These are phyloP conservation scores for Fusarium tjaetaba DNA, from an alignment of 2,329 filamentous ascomycete species.

Conservation along the genomic window DNA sequence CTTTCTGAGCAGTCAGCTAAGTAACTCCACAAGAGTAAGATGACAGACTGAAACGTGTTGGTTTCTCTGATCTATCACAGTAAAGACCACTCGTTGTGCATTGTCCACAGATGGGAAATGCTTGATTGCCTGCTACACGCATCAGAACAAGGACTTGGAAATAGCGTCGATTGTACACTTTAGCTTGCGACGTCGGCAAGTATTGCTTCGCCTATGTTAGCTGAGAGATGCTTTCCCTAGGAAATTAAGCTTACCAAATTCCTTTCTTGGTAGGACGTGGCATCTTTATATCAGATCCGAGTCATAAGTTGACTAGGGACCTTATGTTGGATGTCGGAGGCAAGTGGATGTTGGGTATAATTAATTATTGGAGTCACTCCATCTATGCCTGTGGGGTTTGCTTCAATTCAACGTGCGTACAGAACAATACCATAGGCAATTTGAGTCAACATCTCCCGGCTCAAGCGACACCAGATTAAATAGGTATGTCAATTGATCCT, in stretches of 20 bases:
- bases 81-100: conserved; percentile 47
- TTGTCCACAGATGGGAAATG: conserved; percentile 46
- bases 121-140: conserved; percentile 44
- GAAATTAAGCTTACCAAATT: conserved; percentile 16
- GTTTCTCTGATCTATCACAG: conserved; percentile 47
- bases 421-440: too few relatives aligned
- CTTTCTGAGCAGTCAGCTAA: neutral
- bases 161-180: conserved; percentile 42
- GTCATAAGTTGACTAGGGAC: too few relatives aligned
- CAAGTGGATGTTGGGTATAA: neutral
- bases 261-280: conserved; percentile 37
- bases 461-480: neutral
- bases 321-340: neutral
- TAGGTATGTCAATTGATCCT: too few relatives aligned
- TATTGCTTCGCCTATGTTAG: conserved; percentile 44
- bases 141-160: neutral
- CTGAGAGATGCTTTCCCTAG: rapidly evolving
- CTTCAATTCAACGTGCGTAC: neutral
- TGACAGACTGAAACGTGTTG: conserved; percentile 15
- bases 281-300: neutral
- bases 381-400: neutral
- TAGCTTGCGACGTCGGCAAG: conserved; percentile 50
- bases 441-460: rapidly evolving
- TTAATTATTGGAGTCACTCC: neutral
- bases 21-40: neutral